Evolutionary conservation across 345 rosid genomes (phyloP), one percentile per base, ranked within the genome.

Genomic region (Nephelium lappaceum): DNA sequence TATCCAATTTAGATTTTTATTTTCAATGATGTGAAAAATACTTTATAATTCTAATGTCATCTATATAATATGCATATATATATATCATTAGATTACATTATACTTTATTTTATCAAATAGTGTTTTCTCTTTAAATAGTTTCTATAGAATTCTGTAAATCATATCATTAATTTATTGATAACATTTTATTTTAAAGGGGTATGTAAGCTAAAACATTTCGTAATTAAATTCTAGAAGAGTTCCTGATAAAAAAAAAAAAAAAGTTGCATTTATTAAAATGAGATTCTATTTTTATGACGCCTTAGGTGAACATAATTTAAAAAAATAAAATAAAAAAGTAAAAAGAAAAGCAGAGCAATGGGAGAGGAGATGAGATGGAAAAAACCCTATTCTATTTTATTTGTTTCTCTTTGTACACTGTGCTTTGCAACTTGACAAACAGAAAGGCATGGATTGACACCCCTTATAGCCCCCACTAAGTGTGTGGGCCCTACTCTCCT

Each of bases 391-490:
- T 74, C 79, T 68, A 53, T 64, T 80, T 58, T 39, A 8, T 14
- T 14, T 38, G 25, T 18, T 21, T 45, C 60, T 58, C 38, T 5
- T 57, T 21, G 27, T 5, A 18, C 58, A 58, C 68, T 41, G 58
- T 72, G 42, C 27, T 68, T 71, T 45, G 70, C 85, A 76, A 81
- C 78, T 81, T 79, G 81, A 76, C 73, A 67, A 73, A 53, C 72
- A 81, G 78, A 75, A 77, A 75, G 78, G 60, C 63, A 68, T 45
- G 88, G 19, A 14, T 3, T 31, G 36, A 53, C 18, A 82, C 78
- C n/a, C 84, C 84, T 84, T 69, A 76, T 76, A 79, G 84, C 76
- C 86, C 88, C 87, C 88, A 81, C 83, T 80, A 23, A 71, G 39
- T 18, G 21, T 69, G 43, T 47, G 71, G 85, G 71, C 43, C 80